Base-by-base conservation (phyloP, 2,329 filamentous ascomycete genomes). In the Diplodia seriata region DNA sequence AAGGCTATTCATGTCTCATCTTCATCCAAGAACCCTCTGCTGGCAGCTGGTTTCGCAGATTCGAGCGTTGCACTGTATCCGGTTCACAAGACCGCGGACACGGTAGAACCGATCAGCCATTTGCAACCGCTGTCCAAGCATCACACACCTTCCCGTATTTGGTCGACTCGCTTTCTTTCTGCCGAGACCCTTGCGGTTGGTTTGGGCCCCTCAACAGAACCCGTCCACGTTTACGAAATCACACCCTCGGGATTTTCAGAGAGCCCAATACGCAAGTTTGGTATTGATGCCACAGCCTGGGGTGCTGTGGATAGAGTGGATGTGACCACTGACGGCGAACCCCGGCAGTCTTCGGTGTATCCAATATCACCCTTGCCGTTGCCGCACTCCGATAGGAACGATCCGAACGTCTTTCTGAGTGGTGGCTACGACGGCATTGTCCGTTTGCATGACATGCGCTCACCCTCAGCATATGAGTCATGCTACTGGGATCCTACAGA, bases 371-470 rank as follows among this genome's bases (percentile, higher is more conserved):
- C 83, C 0, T 57, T 85, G 3, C 75, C 80, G 4, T 62, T 70
- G 76, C 72, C 36, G 73, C 74, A 72, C 38, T 74, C 71, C 12
- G 74, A 76, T 23, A 76, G 33, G 15, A 49, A 68, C 33, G 56
- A 61, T 50, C 55, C 55, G 12, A 61, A 68, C 4, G 76, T 86
- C 0, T 89, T 90, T 68, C 77, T 90, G 2, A 85, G 85, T 38
- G 87, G 87, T 9, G 87, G 86, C 74, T 86, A 86, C 63, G 86
- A 89, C 73, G 85, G 86, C 12, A 79, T 83, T 49, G 79, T 78
- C 6, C 82, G 86, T 71, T 81, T 90, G 6, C 87, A 90, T 73
- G 88, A 90, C 71, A 76, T 89, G 67, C 85, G 88, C 43, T 85
- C 85, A 1, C 79, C 82, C 2, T 74, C 77, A 23, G 76, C 79